Percentiles rank a stretch among this genome's conserved stretches.
phyloP scores from a whole-genome alignment of 2,329 filamentous ascomycete genomes.

The Fusarium xyrophilum region DNA sequence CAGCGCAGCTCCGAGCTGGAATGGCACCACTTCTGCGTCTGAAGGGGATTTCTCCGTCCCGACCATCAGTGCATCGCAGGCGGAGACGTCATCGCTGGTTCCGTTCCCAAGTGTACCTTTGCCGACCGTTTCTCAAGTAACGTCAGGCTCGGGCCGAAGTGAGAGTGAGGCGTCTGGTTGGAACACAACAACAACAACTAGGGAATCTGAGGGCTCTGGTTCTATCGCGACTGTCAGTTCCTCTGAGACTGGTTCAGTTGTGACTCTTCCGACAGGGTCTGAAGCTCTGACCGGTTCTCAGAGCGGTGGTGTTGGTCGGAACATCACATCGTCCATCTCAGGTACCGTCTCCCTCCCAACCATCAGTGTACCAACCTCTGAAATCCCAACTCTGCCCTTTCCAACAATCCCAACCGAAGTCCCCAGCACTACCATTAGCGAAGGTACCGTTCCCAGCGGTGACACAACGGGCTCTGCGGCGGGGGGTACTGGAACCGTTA shows the following conservation, averaged over 20 bases:
- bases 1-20: neutral
- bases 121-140: neutral
- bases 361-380: constrained; percentile 10
- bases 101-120: neutral
- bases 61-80: neutral
- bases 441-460: neutral
- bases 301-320: neutral
- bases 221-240: neutral
- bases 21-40: neutral
- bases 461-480: neutral
- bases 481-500: constrained; percentile 10
- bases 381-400: constrained; percentile 2
- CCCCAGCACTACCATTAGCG: neutral
- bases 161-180: neutral
- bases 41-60: neutral
- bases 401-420: neutral
- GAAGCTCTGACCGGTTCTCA: neutral
- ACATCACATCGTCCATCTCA: constrained; percentile 9
- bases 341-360: constrained; percentile 14
- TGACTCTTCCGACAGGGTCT: neutral
- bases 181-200: constrained; percentile 3
- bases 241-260: neutral
- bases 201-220: neutral
- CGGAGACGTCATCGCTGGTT: neutral
- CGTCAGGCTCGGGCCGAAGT: neutral